A percentile compares a stretch with the other conserved stretches of the same genome.
These are phyloP conservation scores for Gloeostereum incarnatum DNA, from an alignment of 768 basidiomycete genomes.

Conservation along the genomic window DNA sequence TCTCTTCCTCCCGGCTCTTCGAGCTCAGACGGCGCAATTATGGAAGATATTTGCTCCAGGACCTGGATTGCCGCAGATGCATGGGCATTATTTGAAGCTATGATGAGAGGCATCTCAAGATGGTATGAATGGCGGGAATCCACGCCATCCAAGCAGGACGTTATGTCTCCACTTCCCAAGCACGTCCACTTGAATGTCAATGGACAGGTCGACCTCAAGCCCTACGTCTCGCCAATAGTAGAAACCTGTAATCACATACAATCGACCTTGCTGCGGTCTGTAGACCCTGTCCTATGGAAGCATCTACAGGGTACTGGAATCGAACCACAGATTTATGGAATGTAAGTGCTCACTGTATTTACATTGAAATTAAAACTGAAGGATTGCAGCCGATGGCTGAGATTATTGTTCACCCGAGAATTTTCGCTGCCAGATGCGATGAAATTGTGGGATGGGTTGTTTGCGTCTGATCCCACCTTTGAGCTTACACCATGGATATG, in stretches of 20 bases:
- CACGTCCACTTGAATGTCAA: conserved; percentile 35
- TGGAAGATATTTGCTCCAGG: conserved; percentile 55
- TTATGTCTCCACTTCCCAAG: conserved; percentile 26
- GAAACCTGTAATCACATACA: conserved; percentile 77
- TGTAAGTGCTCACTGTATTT: conserved; percentile 57
- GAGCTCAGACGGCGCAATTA: conserved; percentile 21
- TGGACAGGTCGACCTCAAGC: conserved; percentile 41
- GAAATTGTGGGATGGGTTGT: conserved; percentile 92
- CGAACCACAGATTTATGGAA: conserved; percentile 95
- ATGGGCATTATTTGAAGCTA: conserved; percentile 67
- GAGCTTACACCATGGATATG: conserved; percentile 81
- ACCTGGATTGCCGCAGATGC: conserved; percentile 79
- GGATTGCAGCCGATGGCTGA: conserved; percentile 74
- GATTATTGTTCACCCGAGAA: conserved; percentile 90
- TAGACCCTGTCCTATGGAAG: conserved; percentile 75
- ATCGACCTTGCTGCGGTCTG: conserved; percentile 54
- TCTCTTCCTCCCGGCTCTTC: conserved; percentile 36
- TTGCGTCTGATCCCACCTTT: conserved; percentile 77
- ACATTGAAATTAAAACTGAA: conserved; percentile 3
- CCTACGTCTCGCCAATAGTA: conserved; percentile 80
- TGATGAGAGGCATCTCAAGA: conserved; percentile 73
- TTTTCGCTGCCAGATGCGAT: conserved; percentile 75
- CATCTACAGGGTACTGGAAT: conserved; percentile 72
- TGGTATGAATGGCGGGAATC: conserved; percentile 74
- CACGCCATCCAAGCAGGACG: conserved; percentile 9